A percentile compares a stretch with the other conserved stretches of the same genome.
Conservation (phyloP, 768 basidiomycete genomes). For the Hirschioporus abietinus region DNA sequence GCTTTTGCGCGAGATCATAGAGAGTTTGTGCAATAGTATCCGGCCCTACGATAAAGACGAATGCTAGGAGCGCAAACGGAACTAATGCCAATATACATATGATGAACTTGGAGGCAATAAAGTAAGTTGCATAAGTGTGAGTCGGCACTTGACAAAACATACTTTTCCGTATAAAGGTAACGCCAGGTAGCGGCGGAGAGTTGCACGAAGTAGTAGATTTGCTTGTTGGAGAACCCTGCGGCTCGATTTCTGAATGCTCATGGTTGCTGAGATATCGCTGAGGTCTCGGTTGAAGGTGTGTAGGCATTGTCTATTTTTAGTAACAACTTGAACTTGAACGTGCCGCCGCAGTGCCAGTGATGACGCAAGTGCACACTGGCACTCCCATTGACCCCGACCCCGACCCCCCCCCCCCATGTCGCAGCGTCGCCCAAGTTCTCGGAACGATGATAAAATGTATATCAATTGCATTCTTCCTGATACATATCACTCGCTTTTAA, state of each 20-base stretch:
- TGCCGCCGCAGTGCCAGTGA: no score
- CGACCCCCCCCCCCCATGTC: no score
- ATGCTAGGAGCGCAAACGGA: slow-evolving; percentile 36
- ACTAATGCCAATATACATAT: slow-evolving; percentile 56
- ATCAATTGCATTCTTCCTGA: no score
- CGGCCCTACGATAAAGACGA: slow-evolving; percentile 53
- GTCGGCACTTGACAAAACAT: slow-evolving; percentile 11
- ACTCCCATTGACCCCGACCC: no score
- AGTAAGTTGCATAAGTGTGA: slow-evolving; percentile 10
- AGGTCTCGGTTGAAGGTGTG: no score
- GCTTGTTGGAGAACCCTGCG: background rate
- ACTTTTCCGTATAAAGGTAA: slow-evolving; percentile 56
- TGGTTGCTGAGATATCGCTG: background rate
- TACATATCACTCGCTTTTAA: no score
- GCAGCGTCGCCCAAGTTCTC: no score
- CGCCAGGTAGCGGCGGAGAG: slow-evolving; percentile 39
- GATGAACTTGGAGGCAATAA: slow-evolving; percentile 35
- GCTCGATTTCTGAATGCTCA: background rate
- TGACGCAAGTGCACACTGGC: no score
- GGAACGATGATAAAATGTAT: no score
- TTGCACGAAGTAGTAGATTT: slow-evolving; percentile 6
- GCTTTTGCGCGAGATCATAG: slow-evolving; percentile 61
- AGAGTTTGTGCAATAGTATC: slow-evolving; percentile 61
- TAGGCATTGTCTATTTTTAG: no score
- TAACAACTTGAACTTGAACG: no score